Base-by-base conservation (phyloP, 2,329 filamentous ascomycete genomes). In the Colletotrichum tropicale region DNA sequence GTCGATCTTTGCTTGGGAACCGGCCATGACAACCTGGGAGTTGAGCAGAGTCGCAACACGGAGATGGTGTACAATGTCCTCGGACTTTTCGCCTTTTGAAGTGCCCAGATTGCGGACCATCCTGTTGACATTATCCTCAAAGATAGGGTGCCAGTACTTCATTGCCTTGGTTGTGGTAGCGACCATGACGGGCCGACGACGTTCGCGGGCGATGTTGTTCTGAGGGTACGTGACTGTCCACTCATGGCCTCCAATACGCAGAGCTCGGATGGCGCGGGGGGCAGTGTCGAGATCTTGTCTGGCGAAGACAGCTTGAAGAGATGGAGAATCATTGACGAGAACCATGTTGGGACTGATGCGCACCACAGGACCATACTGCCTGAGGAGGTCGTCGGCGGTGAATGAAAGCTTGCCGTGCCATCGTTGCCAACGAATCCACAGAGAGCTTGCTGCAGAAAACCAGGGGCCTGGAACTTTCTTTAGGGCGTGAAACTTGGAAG, bases 271-370 rank as follows among this genome's bases (percentile, higher is more conserved):
- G 9, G 76, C 69, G 30, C 38, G 71, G 4, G 77, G 77, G 13
- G 77, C 75, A 3, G 77, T 78, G 56, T 77, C 72, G 6, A 78
- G 70, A 26, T 78, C 77, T 28, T 76, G 69, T 24, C 76, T 68
- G 24, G 62, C 48, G 56, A 78, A 78, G 43, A 52, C 43, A 12
- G 43, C n/a, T 52, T 52, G 43, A 26, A 78, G 67, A n/a, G 77
- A 43, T n/a, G 60, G 32, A n/a, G 60, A 61, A 15, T 81, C 80
- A n/a, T 77, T 80, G 48, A 81, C 71, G 5, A 81, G 77, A 7
- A 80, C 67, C 78, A 81, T 81, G 0, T 79, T 80, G 9, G 80
- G 80, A 0, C 77, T 79, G 18, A 81, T 78, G 5, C 80, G 73
- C 3, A 81, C 78, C 0, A 81, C 34, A 5, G 80, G 80, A 18